These are phyloP conservation scores for Uronychia binucleata DNA, from an alignment of 73 alveolate species.

Conservation along the genomic window DNA sequence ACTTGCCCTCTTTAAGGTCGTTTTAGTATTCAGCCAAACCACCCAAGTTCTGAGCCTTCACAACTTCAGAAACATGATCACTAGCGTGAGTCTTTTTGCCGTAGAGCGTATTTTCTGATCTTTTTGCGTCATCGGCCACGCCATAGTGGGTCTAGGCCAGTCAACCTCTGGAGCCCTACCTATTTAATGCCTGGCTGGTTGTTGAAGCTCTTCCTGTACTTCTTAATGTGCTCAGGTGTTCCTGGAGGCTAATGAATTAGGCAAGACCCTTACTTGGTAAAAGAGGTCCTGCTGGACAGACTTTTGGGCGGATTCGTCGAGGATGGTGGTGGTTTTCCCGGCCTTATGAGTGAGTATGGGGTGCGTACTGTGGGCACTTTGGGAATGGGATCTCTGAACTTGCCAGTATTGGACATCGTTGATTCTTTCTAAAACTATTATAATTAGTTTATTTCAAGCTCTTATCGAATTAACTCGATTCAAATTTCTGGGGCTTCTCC, in stretches of 20 bases:
- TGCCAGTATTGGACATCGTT: conserved; percentile 44
- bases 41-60: conserved; percentile 73
- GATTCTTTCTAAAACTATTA: conserved; percentile 7
- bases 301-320: conserved; percentile 60
- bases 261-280: neutral
- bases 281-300: conserved; percentile 49
- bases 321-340: conserved; percentile 64
- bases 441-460: conserved; percentile 1
- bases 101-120: conserved; percentile 49
- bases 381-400: conserved; percentile 68
- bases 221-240: conserved; percentile 79
- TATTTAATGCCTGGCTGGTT: conserved; percentile 82
- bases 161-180: neutral
- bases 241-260: conserved; percentile 34
- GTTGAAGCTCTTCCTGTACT: conserved; percentile 75
- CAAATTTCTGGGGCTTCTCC: neutral
- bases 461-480: neutral
- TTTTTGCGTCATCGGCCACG: conserved; percentile 71
- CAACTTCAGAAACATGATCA: conserved; percentile 79
- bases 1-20: conserved; percentile 67
- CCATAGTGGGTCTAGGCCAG: conserved; percentile 68
- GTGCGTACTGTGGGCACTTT: neutral
- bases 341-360: conserved; percentile 49
- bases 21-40: conserved; percentile 82
- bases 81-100: conserved; percentile 77